Conservation (phyloP, 2,329 filamentous ascomycete species). For the Daldinia sp. region DNA sequence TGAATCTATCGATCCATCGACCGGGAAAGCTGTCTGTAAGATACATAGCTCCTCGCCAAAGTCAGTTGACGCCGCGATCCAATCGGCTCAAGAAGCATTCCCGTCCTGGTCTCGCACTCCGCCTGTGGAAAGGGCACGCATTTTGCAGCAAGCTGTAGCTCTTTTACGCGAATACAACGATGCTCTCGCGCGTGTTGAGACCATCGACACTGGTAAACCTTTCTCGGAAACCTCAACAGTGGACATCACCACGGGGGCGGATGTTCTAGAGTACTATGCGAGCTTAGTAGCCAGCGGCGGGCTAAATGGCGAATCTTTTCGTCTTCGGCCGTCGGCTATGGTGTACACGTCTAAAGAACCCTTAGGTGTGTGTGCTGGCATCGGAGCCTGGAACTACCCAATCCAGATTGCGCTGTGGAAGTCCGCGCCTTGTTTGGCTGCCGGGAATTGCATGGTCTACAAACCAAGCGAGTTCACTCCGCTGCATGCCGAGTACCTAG, state of each 20-base stretch:
- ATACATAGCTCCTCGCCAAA: slow-evolving; percentile 76
- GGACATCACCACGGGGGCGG: slow-evolving; percentile 84
- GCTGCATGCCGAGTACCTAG: slow-evolving; percentile 81
- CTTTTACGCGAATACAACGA: slow-evolving; percentile 83
- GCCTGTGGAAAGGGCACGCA: slow-evolving; percentile 78
- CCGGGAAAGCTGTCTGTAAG: slow-evolving; percentile 74
- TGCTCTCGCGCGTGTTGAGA: slow-evolving; percentile 82
- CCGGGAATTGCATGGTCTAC: slow-evolving; percentile 91
- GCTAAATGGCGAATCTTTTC: slow-evolving; percentile 82
- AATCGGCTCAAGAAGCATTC: slow-evolving; percentile 79
- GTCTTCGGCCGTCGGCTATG: slow-evolving; percentile 80
- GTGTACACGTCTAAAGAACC: slow-evolving; percentile 86
- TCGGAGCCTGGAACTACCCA: slow-evolving; percentile 93
- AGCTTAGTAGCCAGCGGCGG: slow-evolving; percentile 82
- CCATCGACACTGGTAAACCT: slow-evolving; percentile 87
- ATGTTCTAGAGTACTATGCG: slow-evolving; percentile 89
- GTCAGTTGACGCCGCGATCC: slow-evolving; percentile 78
- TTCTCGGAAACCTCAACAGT: slow-evolving; percentile 87
- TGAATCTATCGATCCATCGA: slow-evolving; percentile 80
- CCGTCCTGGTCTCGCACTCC: slow-evolving; percentile 80
- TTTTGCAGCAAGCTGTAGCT: slow-evolving; percentile 80
- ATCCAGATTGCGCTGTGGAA: slow-evolving; percentile 94
- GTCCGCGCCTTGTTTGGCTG: slow-evolving; percentile 84
- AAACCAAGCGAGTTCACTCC: slow-evolving; percentile 91
- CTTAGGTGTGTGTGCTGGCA: slow-evolving; percentile 85